Evolutionary conservation across 2,329 filamentous ascomycete species (phyloP).

Genomic region (Fonsecaea pedrosoi): DNA sequence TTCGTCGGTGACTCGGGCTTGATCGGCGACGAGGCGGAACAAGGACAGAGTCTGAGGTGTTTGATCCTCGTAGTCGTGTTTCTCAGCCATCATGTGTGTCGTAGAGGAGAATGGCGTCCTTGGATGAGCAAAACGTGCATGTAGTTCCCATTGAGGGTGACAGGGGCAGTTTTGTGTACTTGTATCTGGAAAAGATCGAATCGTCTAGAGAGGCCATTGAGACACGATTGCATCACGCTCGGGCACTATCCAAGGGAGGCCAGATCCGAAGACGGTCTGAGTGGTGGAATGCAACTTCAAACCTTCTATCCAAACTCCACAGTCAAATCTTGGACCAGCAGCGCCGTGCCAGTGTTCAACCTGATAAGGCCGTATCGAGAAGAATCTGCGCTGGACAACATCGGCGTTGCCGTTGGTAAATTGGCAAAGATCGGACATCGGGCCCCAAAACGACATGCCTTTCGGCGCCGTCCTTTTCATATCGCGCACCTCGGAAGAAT

Average conservation of each 20-base stretch:
- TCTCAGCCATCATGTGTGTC: slow-evolving; percentile 27
- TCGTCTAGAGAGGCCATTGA: not conserved
- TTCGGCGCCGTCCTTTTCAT: not conserved
- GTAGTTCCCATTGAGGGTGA: not conserved
- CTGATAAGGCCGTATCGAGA: not conserved
- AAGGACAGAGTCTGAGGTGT: slow-evolving; percentile 42
- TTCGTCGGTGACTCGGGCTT: slow-evolving; percentile 63
- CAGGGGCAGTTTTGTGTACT: not conserved
- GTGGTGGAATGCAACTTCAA: not conserved
- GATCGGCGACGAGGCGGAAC: slow-evolving; percentile 63
- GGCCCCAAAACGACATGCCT: not conserved
- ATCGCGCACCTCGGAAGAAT: not conserved
- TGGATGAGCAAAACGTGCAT: not conserved
- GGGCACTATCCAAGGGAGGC: not conserved
- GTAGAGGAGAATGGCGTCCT: not conserved
- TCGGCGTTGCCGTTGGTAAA: not conserved
- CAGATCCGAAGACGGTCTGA: not conserved
- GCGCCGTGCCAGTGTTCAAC: not conserved
- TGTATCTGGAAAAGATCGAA: not conserved
- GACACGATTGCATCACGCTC: slow-evolving; percentile 3
- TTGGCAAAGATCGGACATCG: not conserved
- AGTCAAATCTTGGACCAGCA: not conserved
- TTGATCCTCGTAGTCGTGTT: slow-evolving; percentile 23
- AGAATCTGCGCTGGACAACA: not conserved
- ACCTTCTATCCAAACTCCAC: not conserved